Conservation (phyloP, 78 protist species). For the Pirum gemmata region DNA sequence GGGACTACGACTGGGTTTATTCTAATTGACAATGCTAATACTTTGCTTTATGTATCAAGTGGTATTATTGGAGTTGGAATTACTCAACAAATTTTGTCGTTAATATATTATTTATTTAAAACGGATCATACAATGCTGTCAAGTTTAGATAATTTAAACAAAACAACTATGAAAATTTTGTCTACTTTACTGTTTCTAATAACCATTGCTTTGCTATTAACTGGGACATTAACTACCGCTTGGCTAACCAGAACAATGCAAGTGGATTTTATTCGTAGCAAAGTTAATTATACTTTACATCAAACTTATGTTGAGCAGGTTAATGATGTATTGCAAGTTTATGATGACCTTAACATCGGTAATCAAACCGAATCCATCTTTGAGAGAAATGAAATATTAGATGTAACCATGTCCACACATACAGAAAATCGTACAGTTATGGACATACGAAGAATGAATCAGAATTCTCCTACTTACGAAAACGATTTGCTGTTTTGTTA, state of each 20-base stretch:
- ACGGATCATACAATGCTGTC: not conserved
- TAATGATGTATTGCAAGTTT: too few species aligned
- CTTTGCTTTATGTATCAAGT: not conserved
- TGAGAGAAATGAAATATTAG: too few species aligned
- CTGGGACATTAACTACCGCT: too few species aligned
- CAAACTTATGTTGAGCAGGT: not conserved
- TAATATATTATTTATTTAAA: too few species aligned
- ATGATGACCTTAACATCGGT: not conserved
- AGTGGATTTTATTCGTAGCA: not conserved
- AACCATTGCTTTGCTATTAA: not conserved
- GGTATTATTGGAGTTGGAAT: not conserved
- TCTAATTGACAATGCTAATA: not conserved
- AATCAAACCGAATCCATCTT: not conserved
- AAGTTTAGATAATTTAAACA: not conserved
- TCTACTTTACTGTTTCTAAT: not conserved
- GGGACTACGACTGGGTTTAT: not conserved
- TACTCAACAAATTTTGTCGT: not conserved
- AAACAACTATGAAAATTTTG: not conserved
- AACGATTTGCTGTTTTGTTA: too few species aligned
- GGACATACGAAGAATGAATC: too few species aligned
- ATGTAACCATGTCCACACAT: not conserved
- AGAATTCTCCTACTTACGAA: too few species aligned
- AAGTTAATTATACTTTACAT: not conserved
- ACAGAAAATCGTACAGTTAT: too few species aligned
- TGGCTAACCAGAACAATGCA: too few species aligned